Base-by-base conservation (phyloP, 768 basidiomycete genomes). In the Boletus rubescentipes region DNA sequence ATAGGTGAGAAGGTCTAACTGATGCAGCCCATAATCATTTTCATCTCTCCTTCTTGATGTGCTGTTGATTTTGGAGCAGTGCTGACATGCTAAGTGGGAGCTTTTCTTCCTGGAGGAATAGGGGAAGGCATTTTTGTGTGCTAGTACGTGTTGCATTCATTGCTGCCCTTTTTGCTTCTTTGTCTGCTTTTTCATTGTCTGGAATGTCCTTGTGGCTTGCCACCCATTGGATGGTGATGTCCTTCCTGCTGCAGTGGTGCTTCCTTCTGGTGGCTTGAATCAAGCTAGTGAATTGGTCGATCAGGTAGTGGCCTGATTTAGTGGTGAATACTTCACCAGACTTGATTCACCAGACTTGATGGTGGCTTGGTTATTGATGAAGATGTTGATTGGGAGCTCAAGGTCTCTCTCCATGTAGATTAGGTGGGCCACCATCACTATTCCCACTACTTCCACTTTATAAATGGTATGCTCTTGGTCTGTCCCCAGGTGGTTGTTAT, bases 321-420 rank as follows among this genome's bases (percentile, higher is more conserved):
- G 21, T n/a, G 1, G 34, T 23, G 9, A 29, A 12, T 4, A 11
- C 9, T 0, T 50, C 40, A 50, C 49, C 8, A 6, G 49, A 42
- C 41, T 41, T 32, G 31, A 50, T 50, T 50, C 40, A 50, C 49
- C 8, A 6, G 49, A 42, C 41, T 41, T 32, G 31, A 50, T 50
- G 15, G 35, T 29, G 2, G 35, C 42, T 21, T 44, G 50, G 4
- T 51, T 51, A 15, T 51, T 26, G 0, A 51, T 5, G 4, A 51
- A 51, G 2, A 44, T 44, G 26, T 30, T 20, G 3, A 43, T 21
- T 0, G 41, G 49, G 5, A 29, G 16, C 2, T 11, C 3, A 4
- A 9, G 11, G 1, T 44, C 18, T 3, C 15, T 16, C 6, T 39
- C 18, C 4, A 2, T 20, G 31, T 9, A 5, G 0, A 49, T 7